Base-by-base conservation (phyloP, 352 stramenopile species). In the Globisporangium cystogenes region DNA sequence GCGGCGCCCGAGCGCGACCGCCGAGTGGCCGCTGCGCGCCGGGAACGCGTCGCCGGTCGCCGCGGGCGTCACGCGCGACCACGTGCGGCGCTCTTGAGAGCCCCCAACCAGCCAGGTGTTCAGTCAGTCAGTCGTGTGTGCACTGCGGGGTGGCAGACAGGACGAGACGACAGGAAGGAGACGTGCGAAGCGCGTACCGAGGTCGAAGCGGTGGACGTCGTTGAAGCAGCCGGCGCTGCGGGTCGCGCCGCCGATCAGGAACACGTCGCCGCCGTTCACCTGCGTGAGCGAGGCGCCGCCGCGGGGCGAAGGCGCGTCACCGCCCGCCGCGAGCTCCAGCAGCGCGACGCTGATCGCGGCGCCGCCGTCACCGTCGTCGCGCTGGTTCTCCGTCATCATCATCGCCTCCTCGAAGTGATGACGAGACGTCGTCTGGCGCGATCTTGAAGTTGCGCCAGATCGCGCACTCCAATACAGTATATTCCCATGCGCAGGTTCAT, bases 11-110 rank as follows among this genome's bases (percentile, higher is more conserved):
- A 86, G 44, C 5, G 72, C 65, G 16, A 88, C 59, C 1, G 77
- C 65, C 6, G 77, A 82, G 54, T 91, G 77, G 10, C 77, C 77
- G 26, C 77, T 89, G n/a, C 75, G 72, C 37, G 80, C 47, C n/a
- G 62, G 37, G 5, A 90, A 59, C 4, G 26, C n/a, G 45, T 23
- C 27, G 18, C 45, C 55, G 15, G 39, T 59, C 23, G 43, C 46
- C 31, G 48, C 48, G 42, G 66, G 35, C 21, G 46, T 59, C 1
- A 71, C 18, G 1, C 59, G 21, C 26, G 42, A 54, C 76, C 69
- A 85, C 26, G 16, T 20, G 29, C 47, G 57, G 3, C 50, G 45
- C 4, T 36, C 62, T 74, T n/a, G n/a, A n/a, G n/a, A n/a, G n/a
- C n/a, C n/a, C n/a, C n/a, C n/a, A n/a, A n/a, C n/a, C n/a, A n/a